Base-by-base conservation (phyloP, 108 stramenopile species). In the Cyclostephanos invisitatus region DNA sequence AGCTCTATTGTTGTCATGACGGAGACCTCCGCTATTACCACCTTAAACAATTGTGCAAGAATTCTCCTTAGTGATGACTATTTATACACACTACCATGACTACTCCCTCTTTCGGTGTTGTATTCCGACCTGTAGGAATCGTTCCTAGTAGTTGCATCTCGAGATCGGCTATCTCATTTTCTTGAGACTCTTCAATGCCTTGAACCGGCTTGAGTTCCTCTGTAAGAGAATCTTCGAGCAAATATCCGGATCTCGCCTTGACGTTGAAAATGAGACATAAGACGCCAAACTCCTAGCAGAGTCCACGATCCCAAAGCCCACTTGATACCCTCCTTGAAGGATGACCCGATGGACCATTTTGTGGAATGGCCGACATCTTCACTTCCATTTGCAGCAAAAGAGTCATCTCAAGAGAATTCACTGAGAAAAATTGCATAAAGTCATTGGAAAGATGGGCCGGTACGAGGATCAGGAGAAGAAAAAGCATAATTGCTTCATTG, bases 281-380 rank as follows among this genome's bases (percentile, higher is more conserved):
- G 37, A 38, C 2, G 44, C 21, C 46, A 15, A n/a, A 25, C 25
- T 18, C 20, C 46, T 37, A 46, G 32, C 22, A 24, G 25, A 46
- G 9, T 64, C 63, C 7, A 46, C 46, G 44, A 64, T 21, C 9
- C 63, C 63, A 42, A 64, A 64, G 63, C 40, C 44, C 6, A 47
- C 24, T 21, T 64, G 17, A 64, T 20, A 2, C 38, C 46, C 7
- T 64, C 63, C 40, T 46, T 64, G 24, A 42, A 22, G 21, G 22
- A 22, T 5, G 5, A 64, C 20, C 38, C 24, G 2, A 64, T 42
- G 6, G 44, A 46, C 44, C 14, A 2, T 18, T 64, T 38, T 2
- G 44, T 47, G 0, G 24, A 64, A 21, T 20, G 24, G 40, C 24
- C 24, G 3, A 9, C 22, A 54, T 54, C 22, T 21, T 54, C 53